phyloP scores from a whole-genome alignment of 139 green algal species.

The Micractinium sp. region DNA sequence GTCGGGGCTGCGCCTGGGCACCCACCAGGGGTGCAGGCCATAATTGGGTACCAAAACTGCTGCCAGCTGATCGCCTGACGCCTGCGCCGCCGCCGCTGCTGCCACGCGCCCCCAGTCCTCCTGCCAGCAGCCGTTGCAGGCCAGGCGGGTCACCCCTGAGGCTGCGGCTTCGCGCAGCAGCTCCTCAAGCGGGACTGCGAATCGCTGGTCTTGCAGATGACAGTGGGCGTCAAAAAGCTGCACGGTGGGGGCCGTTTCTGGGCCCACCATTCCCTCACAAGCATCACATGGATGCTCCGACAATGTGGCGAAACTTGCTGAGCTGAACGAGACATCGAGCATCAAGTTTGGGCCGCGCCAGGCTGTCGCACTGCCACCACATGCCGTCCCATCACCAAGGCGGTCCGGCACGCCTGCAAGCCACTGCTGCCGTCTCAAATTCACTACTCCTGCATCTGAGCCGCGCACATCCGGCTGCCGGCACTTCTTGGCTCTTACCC shows the following conservation, averaged over 20 bases:
- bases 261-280: too few species aligned
- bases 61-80: background rate
- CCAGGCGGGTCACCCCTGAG: constrained; percentile 8
- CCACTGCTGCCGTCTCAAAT: background rate
- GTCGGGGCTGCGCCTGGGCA: constrained; percentile 10
- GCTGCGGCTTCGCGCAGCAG: constrained; percentile 2
- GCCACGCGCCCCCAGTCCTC: constrained; percentile 57
- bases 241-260: background rate
- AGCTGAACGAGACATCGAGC: background rate
- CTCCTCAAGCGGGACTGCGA: background rate
- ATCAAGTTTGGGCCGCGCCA: background rate
- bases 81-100: background rate
- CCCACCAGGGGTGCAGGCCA: constrained; percentile 65
- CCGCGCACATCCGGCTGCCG: background rate
- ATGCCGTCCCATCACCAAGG: background rate
- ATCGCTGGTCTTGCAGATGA: constrained; percentile 54
- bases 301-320: too few species aligned
- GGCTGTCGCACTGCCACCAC: background rate
- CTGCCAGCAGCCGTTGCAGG: constrained; percentile 51
- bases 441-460: background rate
- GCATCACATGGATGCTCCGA: too few species aligned
- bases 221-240: constrained; percentile 56
- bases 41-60: constrained; percentile 51
- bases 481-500: too few species aligned
- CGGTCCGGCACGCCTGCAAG: too few species aligned